Evolutionary conservation across 768 basidiomycete species (phyloP).

Genomic region (Tylopilus subfusipes): DNA sequence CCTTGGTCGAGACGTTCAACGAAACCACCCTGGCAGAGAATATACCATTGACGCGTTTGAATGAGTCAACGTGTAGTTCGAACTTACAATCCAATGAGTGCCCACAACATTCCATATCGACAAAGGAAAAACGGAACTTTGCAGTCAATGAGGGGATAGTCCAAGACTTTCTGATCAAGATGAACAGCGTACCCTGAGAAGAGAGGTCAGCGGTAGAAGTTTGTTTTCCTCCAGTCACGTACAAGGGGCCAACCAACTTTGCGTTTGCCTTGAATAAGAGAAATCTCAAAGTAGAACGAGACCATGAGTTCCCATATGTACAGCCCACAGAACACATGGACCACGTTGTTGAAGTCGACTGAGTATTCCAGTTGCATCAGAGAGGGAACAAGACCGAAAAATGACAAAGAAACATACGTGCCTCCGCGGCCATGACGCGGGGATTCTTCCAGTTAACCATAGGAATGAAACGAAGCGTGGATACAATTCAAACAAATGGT

Average conservation of each 20-base stretch:
- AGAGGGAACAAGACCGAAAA: not conserved
- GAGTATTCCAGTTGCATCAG: conserved; percentile 2
- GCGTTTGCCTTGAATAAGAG: conserved; percentile 53
- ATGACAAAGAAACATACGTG: conserved; percentile 16
- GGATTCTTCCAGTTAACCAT: conserved; percentile 29
- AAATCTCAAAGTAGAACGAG: conserved; percentile 67
- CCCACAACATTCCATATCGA: conserved; percentile 68
- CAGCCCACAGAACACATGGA: conserved; percentile 62
- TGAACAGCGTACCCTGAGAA: conserved; percentile 13
- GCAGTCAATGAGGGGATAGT: conserved; percentile 5
- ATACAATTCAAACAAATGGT: conserved; percentile 8
- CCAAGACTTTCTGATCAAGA: not conserved
- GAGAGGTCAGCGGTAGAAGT: conserved; percentile 2
- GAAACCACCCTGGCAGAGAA: conserved; percentile 49
- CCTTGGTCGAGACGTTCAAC: conserved; percentile 42
- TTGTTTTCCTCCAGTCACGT: conserved; percentile 23
- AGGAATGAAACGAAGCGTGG: conserved; percentile 12
- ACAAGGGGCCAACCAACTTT: conserved; percentile 70
- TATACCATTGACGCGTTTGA: not conserved
- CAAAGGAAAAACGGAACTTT: conserved; percentile 65
- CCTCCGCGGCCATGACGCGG: conserved; percentile 19
- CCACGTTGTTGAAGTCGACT: conserved; percentile 59
- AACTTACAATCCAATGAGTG: conserved; percentile 57
- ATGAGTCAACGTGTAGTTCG: not conserved
- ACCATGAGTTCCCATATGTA: conserved; percentile 66